Evolutionary conservation across 208 protist species (phyloP).

Genomic region (Leptomonas pyrrhocoris): DNA sequence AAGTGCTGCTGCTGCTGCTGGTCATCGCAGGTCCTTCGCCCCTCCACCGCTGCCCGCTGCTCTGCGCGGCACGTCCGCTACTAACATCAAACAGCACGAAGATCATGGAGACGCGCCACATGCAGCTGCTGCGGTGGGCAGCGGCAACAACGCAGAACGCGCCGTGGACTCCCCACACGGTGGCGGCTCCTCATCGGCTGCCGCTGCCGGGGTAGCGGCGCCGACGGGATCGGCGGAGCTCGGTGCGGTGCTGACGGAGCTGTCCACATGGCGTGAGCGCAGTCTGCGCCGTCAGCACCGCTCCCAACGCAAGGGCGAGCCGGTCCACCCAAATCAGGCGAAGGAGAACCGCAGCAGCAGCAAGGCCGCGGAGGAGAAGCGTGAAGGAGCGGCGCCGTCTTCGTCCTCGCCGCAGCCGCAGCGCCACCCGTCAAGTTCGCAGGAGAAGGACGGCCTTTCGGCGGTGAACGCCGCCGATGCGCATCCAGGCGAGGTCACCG

Average conservation of each 20-base stretch:
- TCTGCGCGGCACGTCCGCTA: constrained; percentile 7
- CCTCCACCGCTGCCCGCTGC: constrained; percentile 26
- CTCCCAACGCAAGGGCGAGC: neutral
- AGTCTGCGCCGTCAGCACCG: constrained; percentile 24
- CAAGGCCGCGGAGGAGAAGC: neutral
- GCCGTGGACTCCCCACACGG: neutral
- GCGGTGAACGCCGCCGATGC: too few relatives aligned
- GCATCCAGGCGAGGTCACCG: too few relatives aligned
- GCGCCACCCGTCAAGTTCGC: too few relatives aligned
- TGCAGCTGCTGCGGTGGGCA: neutral
- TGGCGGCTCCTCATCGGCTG: neutral
- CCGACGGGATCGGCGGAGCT: constrained; percentile 15
- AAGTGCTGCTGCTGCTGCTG: neutral
- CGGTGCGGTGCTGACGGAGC: constrained; percentile 25
- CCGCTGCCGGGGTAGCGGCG: neutral
- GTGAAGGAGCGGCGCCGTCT: neutral
- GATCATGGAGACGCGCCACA: neutral
- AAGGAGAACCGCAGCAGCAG: neutral
- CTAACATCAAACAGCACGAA: neutral
- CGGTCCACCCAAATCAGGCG: neutral
- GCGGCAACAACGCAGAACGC: neutral
- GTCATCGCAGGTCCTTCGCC: constrained; percentile 4
- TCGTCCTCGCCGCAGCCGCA: neutral
- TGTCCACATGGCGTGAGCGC: constrained; percentile 35
- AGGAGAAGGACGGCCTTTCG: too few relatives aligned